Evolutionary conservation across 1,139 yeast genomes (phyloP), one percentile per base, ranked within the genome.

Genomic region (Torulaspora globosa): DNA sequence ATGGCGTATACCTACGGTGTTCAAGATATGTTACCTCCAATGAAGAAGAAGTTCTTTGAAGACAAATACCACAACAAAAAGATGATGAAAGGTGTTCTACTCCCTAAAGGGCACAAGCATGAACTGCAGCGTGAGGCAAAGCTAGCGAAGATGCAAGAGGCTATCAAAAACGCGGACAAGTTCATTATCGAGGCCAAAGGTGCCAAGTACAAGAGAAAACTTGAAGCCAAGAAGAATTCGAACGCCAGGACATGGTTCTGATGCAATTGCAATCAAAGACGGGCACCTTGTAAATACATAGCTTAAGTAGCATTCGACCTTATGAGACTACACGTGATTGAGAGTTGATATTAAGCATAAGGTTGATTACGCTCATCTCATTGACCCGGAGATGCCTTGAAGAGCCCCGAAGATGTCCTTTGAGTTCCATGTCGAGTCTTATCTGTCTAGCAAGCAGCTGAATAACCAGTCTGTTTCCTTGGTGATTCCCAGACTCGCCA

Each of bases 1-100:
- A 70, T 85, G 60, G 97, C 97, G 5, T 75, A 79, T 62, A 78
- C 84, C 58, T 85, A 78, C 60, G 97, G 97, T 24, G 72, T 92
- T 11, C 76, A 80, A 28, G 90, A 84, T 49, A 71, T 88, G 51
- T 72, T 92, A 62, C 98, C 97, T 15, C 79, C 82, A 28, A 68
- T 85, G 50, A 69, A 69, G 58, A 84, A 83, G 73, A 76, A 74
- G 66, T 87, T 89, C 78, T 87, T 77, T 67, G 82, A 80, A 58
- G 95, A 87, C 52, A 88, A 86, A 67, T 86, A 82, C 65, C 72
- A 75, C 39, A 72, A 76, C 52, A 85, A 83, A 73, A 77, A 76
- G 62, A 78, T 84, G 68, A 78, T 87, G 79, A 78, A 76, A 61
- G 96, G 96, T 65, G 85, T 87, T 31, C 68, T 82, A 59, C 71